phyloP scores from a whole-genome alignment of 1,284 basidiomycete genomes.

The Tilletia caries region DNA sequence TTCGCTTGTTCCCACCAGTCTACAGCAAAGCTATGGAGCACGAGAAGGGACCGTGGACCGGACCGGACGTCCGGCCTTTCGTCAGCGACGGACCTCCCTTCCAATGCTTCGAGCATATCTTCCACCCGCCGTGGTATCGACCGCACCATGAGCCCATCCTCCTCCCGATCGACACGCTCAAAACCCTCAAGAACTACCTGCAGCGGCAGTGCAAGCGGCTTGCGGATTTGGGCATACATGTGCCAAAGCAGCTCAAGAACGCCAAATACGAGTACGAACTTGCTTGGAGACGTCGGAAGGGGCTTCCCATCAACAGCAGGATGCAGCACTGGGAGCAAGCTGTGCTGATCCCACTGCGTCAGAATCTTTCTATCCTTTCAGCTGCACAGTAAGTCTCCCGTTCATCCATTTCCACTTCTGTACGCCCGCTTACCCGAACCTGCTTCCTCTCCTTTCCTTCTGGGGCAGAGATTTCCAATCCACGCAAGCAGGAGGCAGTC shows the following conservation, averaged over 20 bases:
- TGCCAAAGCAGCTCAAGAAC: not conserved
- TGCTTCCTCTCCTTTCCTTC: no score
- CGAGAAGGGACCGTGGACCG: no score
- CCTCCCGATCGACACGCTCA: not conserved
- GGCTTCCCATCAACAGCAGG: not conserved
- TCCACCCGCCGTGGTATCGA: not conserved
- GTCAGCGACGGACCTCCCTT: not conserved
- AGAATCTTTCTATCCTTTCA: no score
- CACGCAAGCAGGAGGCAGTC: no score
- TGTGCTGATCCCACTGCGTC: not conserved
- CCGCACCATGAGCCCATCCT: not conserved
- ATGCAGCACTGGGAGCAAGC: not conserved
- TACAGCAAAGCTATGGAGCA: no score
- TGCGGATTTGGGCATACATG: not conserved
- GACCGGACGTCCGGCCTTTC: not conserved
- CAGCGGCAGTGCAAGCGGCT: not conserved
- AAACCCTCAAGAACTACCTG: not conserved
- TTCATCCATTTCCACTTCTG: no score
- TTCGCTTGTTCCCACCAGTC: no score
- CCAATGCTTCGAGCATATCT: not conserved
- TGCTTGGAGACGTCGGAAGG: not conserved
- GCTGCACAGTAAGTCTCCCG: no score
- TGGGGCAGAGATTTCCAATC: no score
- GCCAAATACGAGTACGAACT: not conserved
- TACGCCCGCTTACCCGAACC: no score